A percentile compares a stretch with the other conserved stretches of the same genome.
These are phyloP conservation scores for Solanum chaucha DNA, from an alignment of 257 asterid species.

Conservation along the genomic window DNA sequence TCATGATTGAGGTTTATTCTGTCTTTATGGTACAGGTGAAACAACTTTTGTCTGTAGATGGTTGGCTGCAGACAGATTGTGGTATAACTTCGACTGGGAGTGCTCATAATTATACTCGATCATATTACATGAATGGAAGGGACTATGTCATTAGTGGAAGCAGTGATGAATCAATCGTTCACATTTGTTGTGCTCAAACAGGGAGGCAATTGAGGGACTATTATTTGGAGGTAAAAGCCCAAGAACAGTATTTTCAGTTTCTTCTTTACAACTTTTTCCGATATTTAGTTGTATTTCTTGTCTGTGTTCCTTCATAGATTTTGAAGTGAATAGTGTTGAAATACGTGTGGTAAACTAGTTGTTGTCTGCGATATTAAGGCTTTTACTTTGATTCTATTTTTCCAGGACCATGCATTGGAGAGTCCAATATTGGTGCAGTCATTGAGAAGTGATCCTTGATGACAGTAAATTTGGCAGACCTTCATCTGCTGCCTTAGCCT, in stretches of 20 bases:
- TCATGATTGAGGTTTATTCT: background rate
- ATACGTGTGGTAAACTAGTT: background rate
- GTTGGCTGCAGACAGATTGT: slow-evolving; percentile 49
- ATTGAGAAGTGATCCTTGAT: slow-evolving; percentile 41
- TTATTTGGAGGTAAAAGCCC: slow-evolving; percentile 39
- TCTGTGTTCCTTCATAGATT: background rate
- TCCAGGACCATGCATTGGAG: slow-evolving; percentile 33
- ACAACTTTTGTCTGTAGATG: slow-evolving; percentile 64
- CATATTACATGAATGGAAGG: slow-evolving; percentile 80
- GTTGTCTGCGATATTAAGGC: background rate
- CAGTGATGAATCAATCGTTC: slow-evolving; percentile 53
- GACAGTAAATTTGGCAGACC: background rate
- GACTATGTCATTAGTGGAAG: slow-evolving; percentile 78
- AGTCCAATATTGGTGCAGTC: slow-evolving; percentile 59
- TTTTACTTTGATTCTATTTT: background rate
- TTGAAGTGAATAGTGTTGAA: background rate
- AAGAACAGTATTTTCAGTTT: background rate
- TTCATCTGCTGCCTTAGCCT: background rate
- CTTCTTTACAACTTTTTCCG: background rate
- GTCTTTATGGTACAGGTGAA: slow-evolving; percentile 35
- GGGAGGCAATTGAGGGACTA: slow-evolving; percentile 58
- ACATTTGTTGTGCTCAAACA: slow-evolving; percentile 66
- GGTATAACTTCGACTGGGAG: slow-evolving; percentile 65
- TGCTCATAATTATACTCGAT: slow-evolving; percentile 63
- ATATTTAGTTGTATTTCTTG: background rate